Evolutionary conservation across 225 moss, liverwort and hornwort genomes (phyloP).

Genomic region (Straminergon stramineum): DNA sequence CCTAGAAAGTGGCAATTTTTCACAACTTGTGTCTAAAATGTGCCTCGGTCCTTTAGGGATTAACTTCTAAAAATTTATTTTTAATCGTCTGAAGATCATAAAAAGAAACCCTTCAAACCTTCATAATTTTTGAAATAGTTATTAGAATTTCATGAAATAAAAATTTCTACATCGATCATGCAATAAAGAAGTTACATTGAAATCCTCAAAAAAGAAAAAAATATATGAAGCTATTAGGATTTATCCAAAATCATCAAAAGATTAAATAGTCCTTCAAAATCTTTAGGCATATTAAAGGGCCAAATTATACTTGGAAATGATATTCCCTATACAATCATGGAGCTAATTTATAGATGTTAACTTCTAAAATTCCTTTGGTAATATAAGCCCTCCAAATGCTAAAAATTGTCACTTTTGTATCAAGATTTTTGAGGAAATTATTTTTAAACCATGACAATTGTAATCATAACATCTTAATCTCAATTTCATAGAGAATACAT

Average conservation of each 20-base stretch:
- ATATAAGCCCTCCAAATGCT: not conserved
- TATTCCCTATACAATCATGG: not conserved
- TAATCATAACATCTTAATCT: fast-evolving
- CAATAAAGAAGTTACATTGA: not conserved
- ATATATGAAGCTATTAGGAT: not conserved
- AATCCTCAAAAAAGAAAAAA: not conserved
- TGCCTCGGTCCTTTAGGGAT: too few species aligned
- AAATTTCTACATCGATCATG: too few species aligned
- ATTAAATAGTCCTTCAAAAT: too few species aligned
- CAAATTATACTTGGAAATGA: not conserved
- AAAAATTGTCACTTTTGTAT: not conserved
- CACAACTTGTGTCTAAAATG: too few species aligned
- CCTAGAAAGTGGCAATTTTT: too few species aligned
- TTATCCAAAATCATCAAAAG: not conserved
- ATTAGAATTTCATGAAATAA: too few species aligned
- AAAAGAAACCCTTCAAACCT: not conserved
- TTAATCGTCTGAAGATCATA: fast-evolving
- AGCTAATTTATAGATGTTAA: not conserved
- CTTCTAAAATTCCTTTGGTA: not conserved
- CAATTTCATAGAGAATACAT: fast-evolving
- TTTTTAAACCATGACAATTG: fast-evolving
- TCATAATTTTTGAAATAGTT: not conserved
- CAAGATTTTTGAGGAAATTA: not conserved
- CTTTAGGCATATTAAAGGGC: not conserved
- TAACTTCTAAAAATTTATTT: not conserved